Conservation (phyloP, 164 flowering plant species). For the Vitis vinifera region ASM3070453v1 NC_081805.1:19765001-19765500, state of each 20-base stretch:
- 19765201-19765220: constrained; percentile 61
- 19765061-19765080: background rate
- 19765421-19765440: constrained; percentile 65
- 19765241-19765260: constrained; percentile 73
- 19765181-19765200: constrained; percentile 69
- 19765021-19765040: background rate
- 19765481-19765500: constrained; percentile 66
- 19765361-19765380: constrained; percentile 65
- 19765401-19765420: constrained; percentile 50
- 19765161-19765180: constrained; percentile 56
- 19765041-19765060: background rate
- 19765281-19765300: constrained; percentile 76
- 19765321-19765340: constrained; percentile 48
- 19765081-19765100: background rate
- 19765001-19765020: constrained; percentile 34
- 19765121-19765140: constrained; percentile 86
- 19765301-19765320: constrained; percentile 44
- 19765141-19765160: constrained; percentile 47
- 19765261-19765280: constrained; percentile 80
- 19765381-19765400: constrained; percentile 60
- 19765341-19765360: constrained; percentile 66
- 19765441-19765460: constrained; percentile 52
- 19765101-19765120: background rate
- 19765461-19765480: constrained; percentile 54
- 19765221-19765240: constrained; percentile 64